These are phyloP conservation scores for Wallacemonas sp. DNA, from an alignment of 208 protist genomes.

Conservation along the genomic window DNA sequence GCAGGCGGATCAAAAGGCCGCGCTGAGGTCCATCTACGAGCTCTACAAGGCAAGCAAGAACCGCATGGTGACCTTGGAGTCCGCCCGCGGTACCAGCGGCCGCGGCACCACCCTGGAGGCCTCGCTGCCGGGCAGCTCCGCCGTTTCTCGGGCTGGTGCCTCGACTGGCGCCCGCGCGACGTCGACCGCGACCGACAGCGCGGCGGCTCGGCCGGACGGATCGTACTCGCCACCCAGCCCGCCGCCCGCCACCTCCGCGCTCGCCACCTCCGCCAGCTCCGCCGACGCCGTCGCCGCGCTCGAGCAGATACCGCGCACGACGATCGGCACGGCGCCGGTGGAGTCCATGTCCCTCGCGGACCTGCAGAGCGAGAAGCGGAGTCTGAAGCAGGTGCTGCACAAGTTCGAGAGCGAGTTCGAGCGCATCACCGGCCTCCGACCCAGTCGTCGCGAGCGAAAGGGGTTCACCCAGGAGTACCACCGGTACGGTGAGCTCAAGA, in stretches of 20 bases:
- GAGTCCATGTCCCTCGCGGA: conserved; percentile 54
- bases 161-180: conserved; percentile 9
- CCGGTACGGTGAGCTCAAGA: conserved; percentile 82
- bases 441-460: conserved; percentile 60
- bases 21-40: conserved; percentile 82
- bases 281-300: background rate
- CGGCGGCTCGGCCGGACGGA: background rate
- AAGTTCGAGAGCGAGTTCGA: conserved; percentile 83
- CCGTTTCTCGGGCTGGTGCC: conserved; percentile 22
- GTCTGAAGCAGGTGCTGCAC: conserved; percentile 80
- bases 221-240: background rate
- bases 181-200: background rate
- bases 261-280: background rate
- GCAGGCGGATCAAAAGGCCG: conserved; percentile 66
- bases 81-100: conserved; percentile 11
- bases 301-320: conserved; percentile 26
- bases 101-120: conserved; percentile 15
- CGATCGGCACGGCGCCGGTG: conserved; percentile 47
- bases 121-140: conserved; percentile 14
- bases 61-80: conserved; percentile 46
- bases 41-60: conserved; percentile 80
- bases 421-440: conserved; percentile 46
- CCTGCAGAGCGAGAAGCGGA: conserved; percentile 66
- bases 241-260: background rate
- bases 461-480: conserved; percentile 67